phyloP scores from a whole-genome alignment of 768 basidiomycete species.

The Auricularia auricula-judae region DNA sequence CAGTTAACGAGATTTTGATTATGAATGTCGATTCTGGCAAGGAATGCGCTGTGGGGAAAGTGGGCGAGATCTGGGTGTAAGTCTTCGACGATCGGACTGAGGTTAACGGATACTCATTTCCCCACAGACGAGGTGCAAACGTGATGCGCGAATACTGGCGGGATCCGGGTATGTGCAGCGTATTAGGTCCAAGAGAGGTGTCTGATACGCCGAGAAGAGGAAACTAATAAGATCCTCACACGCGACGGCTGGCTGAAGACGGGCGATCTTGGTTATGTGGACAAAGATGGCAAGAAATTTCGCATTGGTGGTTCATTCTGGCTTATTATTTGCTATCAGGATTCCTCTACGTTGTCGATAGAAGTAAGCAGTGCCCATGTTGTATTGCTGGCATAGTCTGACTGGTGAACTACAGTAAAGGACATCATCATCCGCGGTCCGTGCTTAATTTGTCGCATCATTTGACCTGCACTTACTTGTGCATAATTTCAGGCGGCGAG shows the following conservation, averaged over 20 bases:
- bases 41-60: conserved; percentile 12
- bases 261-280: conserved; percentile 42
- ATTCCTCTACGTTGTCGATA: conserved; percentile 23
- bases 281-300: conserved; percentile 24
- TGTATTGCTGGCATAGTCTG: too few species aligned
- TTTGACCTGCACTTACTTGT: too few species aligned
- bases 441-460: too few species aligned
- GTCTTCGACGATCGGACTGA: neutral
- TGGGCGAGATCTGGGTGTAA: conserved; percentile 26
- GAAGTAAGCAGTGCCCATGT: conserved; percentile 11
- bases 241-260: conserved; percentile 46
- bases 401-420: conserved; percentile 28
- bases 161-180: conserved; percentile 31
- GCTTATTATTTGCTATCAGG: conserved; percentile 1
- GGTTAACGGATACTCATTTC: neutral
- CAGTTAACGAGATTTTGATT: neutral
- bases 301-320: too few species aligned
- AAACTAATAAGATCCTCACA: conserved; percentile 36
- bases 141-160: conserved; percentile 54
- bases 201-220: conserved; percentile 19
- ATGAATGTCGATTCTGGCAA: neutral
- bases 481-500: conserved; percentile 33
- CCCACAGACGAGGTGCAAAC: conserved; percentile 41
- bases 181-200: neutral
- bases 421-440: conserved; percentile 44